Conservation (phyloP, 768 basidiomycete genomes). For the Phanerochaete carnosa region DNA sequence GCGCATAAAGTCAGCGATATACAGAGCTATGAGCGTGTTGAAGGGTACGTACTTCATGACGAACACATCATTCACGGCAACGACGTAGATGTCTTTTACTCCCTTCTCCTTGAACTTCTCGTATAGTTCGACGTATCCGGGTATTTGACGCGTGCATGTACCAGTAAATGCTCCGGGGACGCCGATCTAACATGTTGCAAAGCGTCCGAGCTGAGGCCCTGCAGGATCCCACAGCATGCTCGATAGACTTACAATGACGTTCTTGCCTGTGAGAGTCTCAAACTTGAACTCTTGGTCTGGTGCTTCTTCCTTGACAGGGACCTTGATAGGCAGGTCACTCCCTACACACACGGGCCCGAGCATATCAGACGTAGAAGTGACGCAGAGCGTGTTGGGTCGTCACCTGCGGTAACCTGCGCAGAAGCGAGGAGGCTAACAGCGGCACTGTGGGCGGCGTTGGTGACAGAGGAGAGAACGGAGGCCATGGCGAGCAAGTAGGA, state of each 20-base stretch:
- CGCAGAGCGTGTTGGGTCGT: not conserved
- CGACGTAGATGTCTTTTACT: constrained; percentile 63
- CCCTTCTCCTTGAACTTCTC: constrained; percentile 76
- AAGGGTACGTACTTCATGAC: constrained; percentile 42
- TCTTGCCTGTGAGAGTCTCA: constrained; percentile 50
- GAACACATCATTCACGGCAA: constrained; percentile 79
- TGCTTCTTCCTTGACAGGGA: constrained; percentile 56
- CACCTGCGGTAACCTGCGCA: constrained; percentile 37
- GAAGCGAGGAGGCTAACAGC: constrained; percentile 46
- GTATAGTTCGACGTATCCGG: constrained; percentile 59
- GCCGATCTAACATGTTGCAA: constrained; percentile 45
- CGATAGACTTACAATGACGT: constrained; percentile 50
- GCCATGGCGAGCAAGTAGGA: constrained; percentile 40
- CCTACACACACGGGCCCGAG: constrained; percentile 24
- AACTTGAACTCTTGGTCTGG: constrained; percentile 41
- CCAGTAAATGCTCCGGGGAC: constrained; percentile 80
- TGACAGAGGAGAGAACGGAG: constrained; percentile 42
- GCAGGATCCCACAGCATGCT: not conserved
- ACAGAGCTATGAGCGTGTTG: constrained; percentile 5
- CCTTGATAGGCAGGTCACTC: constrained; percentile 42
- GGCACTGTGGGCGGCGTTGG: constrained; percentile 52
- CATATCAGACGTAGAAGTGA: not conserved
- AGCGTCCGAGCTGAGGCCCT: not conserved
- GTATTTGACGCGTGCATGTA: constrained; percentile 62
- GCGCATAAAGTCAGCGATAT: not conserved